phyloP scores from a whole-genome alignment of 225 moss, liverwort and hornwort species.

The Pseudoscleropodium purum region DNA sequence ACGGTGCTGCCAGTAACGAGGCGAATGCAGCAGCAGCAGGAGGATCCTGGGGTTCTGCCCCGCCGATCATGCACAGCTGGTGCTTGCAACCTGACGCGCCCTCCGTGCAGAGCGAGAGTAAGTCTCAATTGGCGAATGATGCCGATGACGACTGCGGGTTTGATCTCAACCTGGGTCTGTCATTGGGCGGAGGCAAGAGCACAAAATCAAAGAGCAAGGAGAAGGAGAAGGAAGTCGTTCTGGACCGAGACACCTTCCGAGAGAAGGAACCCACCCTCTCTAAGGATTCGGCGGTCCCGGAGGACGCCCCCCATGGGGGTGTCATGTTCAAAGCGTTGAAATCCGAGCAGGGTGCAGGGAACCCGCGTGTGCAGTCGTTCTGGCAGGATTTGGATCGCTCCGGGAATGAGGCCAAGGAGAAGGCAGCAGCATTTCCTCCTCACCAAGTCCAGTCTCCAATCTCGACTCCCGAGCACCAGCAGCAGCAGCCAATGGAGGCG shows the following conservation, averaged over 20 bases:
- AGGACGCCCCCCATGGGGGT: conserved; percentile 9
- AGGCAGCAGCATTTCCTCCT: background rate
- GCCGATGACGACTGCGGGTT: conserved; percentile 69
- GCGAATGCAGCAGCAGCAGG: conserved; percentile 16
- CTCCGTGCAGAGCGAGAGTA: conserved; percentile 10
- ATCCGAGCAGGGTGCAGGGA: conserved; percentile 19
- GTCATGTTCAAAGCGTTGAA: conserved; percentile 31
- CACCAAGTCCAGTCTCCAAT: conserved; percentile 1
- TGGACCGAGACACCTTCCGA: conserved; percentile 30
- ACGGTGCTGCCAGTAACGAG: conserved; percentile 12
- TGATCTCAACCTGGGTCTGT: conserved; percentile 68
- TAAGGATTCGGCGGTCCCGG: background rate
- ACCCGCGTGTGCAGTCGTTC: conserved; percentile 38
- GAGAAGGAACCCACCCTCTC: conserved; percentile 1
- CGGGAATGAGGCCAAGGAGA: conserved; percentile 15
- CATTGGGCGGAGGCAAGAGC: conserved; percentile 55
- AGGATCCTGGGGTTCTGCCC: conserved; percentile 39
- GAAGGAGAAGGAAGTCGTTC: conserved; percentile 17
- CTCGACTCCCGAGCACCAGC: background rate
- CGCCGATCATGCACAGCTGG: conserved; percentile 57
- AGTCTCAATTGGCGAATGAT: conserved; percentile 26
- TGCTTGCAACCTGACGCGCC: conserved; percentile 40
- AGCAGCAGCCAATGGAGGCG: conserved; percentile 7
- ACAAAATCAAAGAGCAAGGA: conserved; percentile 36
- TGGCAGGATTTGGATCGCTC: conserved; percentile 60